A percentile compares a stretch with the other conserved stretches of the same genome.
Evolutionary conservation across 73 alveolate genomes (phyloP).

Genomic region (Symbiodinium pilosum): DNA sequence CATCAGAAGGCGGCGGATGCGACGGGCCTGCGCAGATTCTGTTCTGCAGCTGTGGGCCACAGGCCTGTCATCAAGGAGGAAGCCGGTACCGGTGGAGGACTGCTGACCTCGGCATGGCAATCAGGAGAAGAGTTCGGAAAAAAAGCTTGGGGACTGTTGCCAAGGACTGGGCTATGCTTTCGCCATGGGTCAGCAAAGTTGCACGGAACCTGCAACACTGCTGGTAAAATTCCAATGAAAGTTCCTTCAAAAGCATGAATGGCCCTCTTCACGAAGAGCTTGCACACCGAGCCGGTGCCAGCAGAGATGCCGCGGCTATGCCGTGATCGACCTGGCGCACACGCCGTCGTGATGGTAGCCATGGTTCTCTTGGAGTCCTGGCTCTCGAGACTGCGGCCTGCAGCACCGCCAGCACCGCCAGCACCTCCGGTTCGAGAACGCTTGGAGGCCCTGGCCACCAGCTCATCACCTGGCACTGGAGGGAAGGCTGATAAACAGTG

Average conservation of each 20-base stretch:
- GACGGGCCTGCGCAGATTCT: too few relatives aligned
- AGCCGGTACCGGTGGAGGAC: conserved; percentile 82
- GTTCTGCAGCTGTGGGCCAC: background rate
- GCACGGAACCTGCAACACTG: conserved; percentile 58
- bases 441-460: background rate
- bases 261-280: conserved; percentile 92
- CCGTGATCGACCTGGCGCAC: background rate
- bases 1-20: too few relatives aligned
- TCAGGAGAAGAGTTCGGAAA: too few relatives aligned
- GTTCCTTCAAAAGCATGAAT: too few relatives aligned
- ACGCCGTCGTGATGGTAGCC: background rate
- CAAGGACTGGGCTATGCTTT: conserved; percentile 48
- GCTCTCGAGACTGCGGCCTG: too few relatives aligned
- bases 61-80: conserved; percentile 67
- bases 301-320: conserved; percentile 80
- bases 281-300: conserved; percentile 94
- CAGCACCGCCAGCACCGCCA: too few relatives aligned
- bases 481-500: background rate
- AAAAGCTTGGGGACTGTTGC: too few relatives aligned
- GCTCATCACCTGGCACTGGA: background rate
- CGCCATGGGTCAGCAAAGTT: conserved; percentile 95
- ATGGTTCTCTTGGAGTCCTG: too few relatives aligned
- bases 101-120: conserved; percentile 15
- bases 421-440: background rate
- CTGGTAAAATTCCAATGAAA: background rate